These are phyloP conservation scores for Lactifluus pinguis DNA, from an alignment of 768 basidiomycete genomes.

Conservation along the genomic window DNA sequence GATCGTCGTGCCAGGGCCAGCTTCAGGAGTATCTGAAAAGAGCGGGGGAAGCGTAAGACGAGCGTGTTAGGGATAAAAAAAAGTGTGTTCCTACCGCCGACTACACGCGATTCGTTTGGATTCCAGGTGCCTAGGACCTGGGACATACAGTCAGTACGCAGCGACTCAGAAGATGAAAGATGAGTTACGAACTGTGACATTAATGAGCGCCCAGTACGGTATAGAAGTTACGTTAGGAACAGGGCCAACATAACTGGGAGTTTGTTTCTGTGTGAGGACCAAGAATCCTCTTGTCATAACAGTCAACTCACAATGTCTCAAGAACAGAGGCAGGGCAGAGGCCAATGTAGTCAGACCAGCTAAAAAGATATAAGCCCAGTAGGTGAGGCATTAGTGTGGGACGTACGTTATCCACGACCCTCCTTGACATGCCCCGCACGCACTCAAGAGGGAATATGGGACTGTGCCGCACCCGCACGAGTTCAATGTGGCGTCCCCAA, in stretches of 20 bases:
- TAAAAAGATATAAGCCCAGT: background rate
- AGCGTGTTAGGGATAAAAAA: no score
- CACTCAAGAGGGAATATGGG: background rate
- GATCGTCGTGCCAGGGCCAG: background rate
- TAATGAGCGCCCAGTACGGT: background rate
- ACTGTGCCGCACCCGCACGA: background rate
- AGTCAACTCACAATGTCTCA: background rate
- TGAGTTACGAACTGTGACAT: background rate
- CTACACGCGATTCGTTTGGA: background rate
- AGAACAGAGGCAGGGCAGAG: background rate
- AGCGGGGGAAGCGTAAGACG: background rate
- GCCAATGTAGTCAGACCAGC: background rate
- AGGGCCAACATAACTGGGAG: background rate
- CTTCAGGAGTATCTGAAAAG: background rate
- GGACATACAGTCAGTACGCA: background rate
- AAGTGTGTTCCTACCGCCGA: constrained; percentile 1
- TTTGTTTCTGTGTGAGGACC: background rate
- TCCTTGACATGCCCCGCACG: background rate
- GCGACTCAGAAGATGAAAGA: background rate
- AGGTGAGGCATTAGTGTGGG: background rate
- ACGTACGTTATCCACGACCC: background rate
- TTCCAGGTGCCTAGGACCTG: background rate
- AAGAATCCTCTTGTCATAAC: background rate
- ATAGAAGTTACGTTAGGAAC: background rate
- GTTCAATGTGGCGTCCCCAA: no score